Evolutionary conservation across 306 rosid genomes (phyloP), one percentile per base, ranked within the genome.

Genomic region (Sechiopsis laciniata): DNA sequence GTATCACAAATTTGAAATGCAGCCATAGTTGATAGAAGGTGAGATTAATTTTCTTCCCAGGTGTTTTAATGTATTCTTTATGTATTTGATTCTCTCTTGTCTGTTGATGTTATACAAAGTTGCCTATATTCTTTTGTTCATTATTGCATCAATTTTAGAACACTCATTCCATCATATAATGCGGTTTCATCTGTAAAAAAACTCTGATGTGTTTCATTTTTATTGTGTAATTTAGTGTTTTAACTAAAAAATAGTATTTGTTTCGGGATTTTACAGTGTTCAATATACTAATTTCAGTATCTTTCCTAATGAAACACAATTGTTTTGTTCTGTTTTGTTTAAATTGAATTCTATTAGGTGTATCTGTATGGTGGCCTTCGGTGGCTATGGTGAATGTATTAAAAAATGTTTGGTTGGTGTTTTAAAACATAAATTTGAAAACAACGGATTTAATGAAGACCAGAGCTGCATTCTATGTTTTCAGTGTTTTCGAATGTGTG

Each of bases 61-160:
- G 10, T 26, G 55, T 46, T 69, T 42, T 69, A 48, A 46, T 50
- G 56, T 48, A 45, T 46, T 45, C 40, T 48, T 48, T 20, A 12
- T 48, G 73, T 68, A 57, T 50, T 46, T 14, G 32, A 48, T 20
- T 42, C 54, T 40, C 55, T 65, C 70, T 42, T 5, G 3, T 10
- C 32, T 66, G 45, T 66, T 66, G 51, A 55, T 67, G 72, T 14
- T 6, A 67, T 67, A 42, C 24, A 65, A 46, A 69, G 73, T 69
- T 48, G 26, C 54, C 50, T 69, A 48, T 69, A 69, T 69, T 50
- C 58, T 68, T 69, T 50, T 14, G 57, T 69, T 69, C 40, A 1
- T 69, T 50, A 21, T 69, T 50, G 55, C 35, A 2, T 69, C 13
- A 46, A 51, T 12, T 62, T 62, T 62, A 62, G 46, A 15, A 62